Percentiles rank a stretch among this genome's conserved stretches.
Evolutionary conservation across 352 stramenopile genomes (phyloP).

Genomic region (Phytophthora tentaculata): DNA sequence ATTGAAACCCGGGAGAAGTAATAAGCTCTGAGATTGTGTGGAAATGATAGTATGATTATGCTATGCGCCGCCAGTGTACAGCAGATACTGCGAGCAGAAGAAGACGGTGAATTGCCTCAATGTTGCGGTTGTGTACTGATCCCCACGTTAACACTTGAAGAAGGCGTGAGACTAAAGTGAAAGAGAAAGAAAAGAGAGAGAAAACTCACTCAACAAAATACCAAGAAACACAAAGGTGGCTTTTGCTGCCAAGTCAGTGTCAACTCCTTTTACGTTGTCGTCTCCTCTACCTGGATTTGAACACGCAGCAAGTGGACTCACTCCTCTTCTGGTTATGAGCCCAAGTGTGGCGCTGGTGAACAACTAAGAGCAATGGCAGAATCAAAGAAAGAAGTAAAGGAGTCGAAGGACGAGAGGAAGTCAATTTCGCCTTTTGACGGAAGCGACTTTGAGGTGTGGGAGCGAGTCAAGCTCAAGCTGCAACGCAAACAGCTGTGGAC

Average conservation of each 20-base stretch:
- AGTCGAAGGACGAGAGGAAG: neutral
- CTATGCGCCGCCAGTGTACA: conserved; percentile 35
- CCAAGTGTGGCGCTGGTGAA: neutral
- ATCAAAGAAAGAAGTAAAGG: neutral
- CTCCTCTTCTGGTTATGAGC: neutral
- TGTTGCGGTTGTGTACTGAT: too few species aligned
- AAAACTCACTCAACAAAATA: too few species aligned
- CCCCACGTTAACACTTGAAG: too few species aligned
- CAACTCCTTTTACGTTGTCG: too few species aligned
- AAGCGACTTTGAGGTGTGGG: neutral
- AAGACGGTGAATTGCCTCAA: conserved; percentile 71
- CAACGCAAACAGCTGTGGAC: neutral
- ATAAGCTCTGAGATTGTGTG: neutral
- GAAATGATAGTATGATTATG: too few species aligned
- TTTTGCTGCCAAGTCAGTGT: too few species aligned
- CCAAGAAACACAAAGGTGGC: too few species aligned
- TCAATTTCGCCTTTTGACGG: neutral
- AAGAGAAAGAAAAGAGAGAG: too few species aligned
- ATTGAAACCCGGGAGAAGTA: neutral
- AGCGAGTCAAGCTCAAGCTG: neutral
- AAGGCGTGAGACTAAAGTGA: too few species aligned
- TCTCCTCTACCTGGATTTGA: too few species aligned
- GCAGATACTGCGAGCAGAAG: conserved; percentile 75
- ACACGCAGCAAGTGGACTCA: neutral
- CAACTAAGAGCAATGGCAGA: neutral